Percentiles rank a stretch among this genome's conserved stretches.
Conservation (phyloP, 2,329 filamentous ascomycete genomes). For the Ceratocystis ficicola region DNA sequence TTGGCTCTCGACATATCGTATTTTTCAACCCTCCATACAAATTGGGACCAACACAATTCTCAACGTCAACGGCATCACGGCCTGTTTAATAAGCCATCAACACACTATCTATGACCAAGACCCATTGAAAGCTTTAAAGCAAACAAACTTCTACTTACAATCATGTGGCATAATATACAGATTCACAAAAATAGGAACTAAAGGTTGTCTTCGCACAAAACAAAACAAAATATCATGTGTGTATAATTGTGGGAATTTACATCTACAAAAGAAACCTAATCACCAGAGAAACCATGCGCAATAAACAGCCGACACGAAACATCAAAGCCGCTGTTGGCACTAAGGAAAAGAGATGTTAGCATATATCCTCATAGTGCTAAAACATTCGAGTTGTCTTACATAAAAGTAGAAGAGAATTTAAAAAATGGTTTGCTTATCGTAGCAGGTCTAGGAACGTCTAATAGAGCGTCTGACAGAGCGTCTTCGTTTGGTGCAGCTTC, state of each 20-base stretch:
- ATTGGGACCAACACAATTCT: no score
- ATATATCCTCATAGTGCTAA: neutral
- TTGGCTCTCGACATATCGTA: neutral
- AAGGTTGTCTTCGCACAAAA: neutral
- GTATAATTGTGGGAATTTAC: conserved; percentile 6
- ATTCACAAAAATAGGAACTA: no score
- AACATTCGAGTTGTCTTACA: neutral
- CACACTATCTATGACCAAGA: no score
- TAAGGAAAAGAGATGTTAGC: neutral
- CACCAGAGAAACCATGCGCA: neutral
- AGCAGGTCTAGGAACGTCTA: neutral
- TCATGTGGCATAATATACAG: no score
- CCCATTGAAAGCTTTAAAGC: no score
- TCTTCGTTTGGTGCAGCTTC: neutral
- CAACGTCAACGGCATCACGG: no score
- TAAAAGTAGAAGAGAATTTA: conserved; percentile 8
- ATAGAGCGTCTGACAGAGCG: neutral
- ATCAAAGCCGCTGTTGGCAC: neutral
- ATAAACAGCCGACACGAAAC: neutral
- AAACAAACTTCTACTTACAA: no score
- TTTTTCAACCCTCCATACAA: no score
- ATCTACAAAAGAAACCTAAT: neutral
- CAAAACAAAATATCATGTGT: neutral
- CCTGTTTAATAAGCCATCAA: no score
- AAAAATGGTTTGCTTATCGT: neutral